phyloP scores from a whole-genome alignment of 2,329 filamentous ascomycete species.

The Pseudogymnoascus sp. region DNA sequence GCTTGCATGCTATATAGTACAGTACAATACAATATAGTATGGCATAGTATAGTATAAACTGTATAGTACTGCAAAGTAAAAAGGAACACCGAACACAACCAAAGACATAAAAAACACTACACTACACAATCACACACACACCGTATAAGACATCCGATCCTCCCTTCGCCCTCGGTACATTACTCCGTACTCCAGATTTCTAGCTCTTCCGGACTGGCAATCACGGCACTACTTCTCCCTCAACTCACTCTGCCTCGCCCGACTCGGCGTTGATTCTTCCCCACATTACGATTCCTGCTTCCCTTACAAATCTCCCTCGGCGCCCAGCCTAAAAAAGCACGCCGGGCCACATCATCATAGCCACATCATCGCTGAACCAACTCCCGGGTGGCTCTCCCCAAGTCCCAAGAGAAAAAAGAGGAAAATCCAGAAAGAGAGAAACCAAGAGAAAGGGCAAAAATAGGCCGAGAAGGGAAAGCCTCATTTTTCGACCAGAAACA shows the following conservation, averaged over 20 bases:
- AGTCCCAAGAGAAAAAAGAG: not conserved
- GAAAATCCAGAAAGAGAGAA: not conserved
- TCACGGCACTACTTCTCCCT: not conserved
- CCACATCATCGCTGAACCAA: not conserved
- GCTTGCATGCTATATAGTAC: not conserved
- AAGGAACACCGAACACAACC: not conserved
- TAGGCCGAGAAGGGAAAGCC: not conserved
- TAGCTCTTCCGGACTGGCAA: not conserved
- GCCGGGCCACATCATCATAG: not conserved
- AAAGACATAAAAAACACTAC: not conserved
- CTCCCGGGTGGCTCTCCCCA: not conserved
- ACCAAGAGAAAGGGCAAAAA: not conserved
- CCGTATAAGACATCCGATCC: not conserved
- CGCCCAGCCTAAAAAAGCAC: not conserved
- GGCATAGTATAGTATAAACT: not conserved
- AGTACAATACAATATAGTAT: not conserved
- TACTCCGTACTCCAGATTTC: not conserved
- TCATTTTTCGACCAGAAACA: not conserved
- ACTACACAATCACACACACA: not conserved
- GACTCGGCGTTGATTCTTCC: not conserved
- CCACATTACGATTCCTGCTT: not conserved
- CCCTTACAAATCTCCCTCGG: not conserved
- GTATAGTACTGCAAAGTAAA: not conserved
- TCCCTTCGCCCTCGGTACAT: not conserved
- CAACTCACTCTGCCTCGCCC: not conserved